Percentiles rank a stretch among this genome's conserved stretches.
Conservation (phyloP, 192 early-diverging fungal genomes). For the Coemansia erecta region DNA sequence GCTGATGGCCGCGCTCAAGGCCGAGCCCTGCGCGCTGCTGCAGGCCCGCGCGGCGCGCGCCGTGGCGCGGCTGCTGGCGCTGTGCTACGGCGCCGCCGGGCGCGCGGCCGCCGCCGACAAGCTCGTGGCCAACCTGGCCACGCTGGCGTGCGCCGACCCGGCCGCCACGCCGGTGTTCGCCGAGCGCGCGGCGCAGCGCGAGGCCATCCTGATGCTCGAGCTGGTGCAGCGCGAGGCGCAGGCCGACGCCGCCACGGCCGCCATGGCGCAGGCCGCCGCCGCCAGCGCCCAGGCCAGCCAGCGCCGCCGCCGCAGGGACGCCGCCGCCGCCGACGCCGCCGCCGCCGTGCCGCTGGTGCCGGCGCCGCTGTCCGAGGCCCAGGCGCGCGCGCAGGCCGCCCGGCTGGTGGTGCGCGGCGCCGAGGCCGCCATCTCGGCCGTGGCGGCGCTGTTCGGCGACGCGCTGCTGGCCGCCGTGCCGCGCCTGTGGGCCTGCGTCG, state of each 20-base stretch:
- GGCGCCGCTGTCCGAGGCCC: slow-evolving; percentile 18
- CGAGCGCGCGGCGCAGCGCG: slow-evolving; percentile 29
- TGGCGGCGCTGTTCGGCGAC: slow-evolving; percentile 41
- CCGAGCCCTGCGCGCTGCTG: slow-evolving; percentile 56
- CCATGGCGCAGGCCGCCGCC: slow-evolving; percentile 38
- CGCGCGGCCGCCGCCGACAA: slow-evolving; percentile 69
- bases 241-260: slow-evolving; percentile 15
- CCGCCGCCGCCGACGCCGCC: not conserved
- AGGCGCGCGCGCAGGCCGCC: slow-evolving; percentile 54
- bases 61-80: slow-evolving; percentile 46
- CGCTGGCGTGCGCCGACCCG: slow-evolving; percentile 82
- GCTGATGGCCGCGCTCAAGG: slow-evolving; percentile 84
- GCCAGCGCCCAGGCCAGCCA: slow-evolving; percentile 46
- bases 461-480: slow-evolving; percentile 29
- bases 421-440: slow-evolving; percentile 34
- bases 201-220: slow-evolving; percentile 43
- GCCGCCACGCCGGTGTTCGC: slow-evolving; percentile 63
- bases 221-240: slow-evolving; percentile 44
- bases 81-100: slow-evolving; percentile 18
- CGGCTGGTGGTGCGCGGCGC: slow-evolving; percentile 69
- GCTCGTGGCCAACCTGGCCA: slow-evolving; percentile 82
- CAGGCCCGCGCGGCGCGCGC: slow-evolving; percentile 59
- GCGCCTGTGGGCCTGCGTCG: slow-evolving; percentile 44
- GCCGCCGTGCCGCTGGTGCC: slow-evolving; percentile 34
- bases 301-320: slow-evolving; percentile 22